These are phyloP conservation scores for Phaeoacremonium minimum DNA, from an alignment of 2,329 filamentous ascomycete genomes.

Conservation along the genomic window DNA sequence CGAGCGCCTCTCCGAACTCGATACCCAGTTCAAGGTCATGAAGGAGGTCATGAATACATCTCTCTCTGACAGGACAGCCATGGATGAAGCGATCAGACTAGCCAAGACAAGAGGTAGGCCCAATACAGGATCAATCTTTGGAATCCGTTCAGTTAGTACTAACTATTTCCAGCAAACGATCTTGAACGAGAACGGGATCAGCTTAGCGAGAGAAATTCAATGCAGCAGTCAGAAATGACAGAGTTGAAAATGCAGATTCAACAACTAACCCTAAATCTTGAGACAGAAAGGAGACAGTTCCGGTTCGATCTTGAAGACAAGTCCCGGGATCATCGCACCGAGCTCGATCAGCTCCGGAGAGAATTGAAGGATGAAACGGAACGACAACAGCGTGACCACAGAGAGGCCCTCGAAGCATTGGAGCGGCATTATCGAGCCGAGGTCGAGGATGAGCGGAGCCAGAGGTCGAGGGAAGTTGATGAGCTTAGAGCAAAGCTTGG, in stretches of 20 bases:
- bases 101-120: conserved; percentile 73
- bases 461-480: conserved; percentile 57
- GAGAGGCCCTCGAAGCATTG: conserved; percentile 63
- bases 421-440: conserved; percentile 59
- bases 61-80: conserved; percentile 60
- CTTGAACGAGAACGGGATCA: conserved; percentile 43
- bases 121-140: too few relatives aligned
- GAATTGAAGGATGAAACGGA: conserved; percentile 52
- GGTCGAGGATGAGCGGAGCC: conserved; percentile 59
- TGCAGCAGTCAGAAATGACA: conserved; percentile 62
- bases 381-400: conserved; percentile 54
- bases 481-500: conserved; percentile 53
- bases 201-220: conserved; percentile 39
- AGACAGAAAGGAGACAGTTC: conserved; percentile 37
- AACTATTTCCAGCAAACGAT: conserved; percentile 38
- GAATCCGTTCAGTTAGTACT: too few relatives aligned
- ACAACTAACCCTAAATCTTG: conserved; percentile 33
- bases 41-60: conserved; percentile 69
- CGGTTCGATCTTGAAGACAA: conserved; percentile 52
- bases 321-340: conserved; percentile 47
- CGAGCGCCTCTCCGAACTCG: conserved; percentile 70
- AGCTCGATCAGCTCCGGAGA: conserved; percentile 49
- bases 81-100: conserved; percentile 70
- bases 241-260: conserved; percentile 39
- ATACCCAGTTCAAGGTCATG: conserved; percentile 67